phyloP scores from a whole-genome alignment of 805 yeast genomes.

The Cyberlindnera veronae region DNA sequence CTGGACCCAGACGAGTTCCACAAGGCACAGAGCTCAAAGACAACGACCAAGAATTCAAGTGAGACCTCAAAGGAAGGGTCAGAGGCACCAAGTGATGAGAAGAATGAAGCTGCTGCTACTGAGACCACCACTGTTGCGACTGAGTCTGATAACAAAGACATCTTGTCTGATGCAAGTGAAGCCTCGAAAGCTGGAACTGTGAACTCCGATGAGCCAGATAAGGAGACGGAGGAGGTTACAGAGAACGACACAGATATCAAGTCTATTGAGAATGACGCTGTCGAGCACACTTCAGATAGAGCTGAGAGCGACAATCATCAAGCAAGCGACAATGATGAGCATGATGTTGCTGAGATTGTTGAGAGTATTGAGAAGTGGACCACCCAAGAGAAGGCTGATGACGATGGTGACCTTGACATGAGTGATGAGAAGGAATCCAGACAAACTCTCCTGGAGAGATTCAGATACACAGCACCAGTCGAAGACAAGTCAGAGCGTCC shows the following conservation, averaged over 20 bases:
- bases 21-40: not conserved
- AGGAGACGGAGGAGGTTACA: too few species aligned
- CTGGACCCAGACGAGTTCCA: conserved; percentile 14
- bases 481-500: conserved; percentile 1
- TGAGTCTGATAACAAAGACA: not conserved
- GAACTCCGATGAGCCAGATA: too few species aligned
- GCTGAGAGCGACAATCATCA: not conserved
- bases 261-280: not conserved
- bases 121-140: not conserved
- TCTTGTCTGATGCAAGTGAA: not conserved
- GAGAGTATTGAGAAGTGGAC: not conserved
- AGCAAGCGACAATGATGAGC: not conserved
- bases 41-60: not conserved
- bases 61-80: not conserved
- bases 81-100: not conserved
- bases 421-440: not conserved
- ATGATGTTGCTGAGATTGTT: too few species aligned
- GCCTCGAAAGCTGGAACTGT: not conserved
- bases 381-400: not conserved
- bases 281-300: not conserved
- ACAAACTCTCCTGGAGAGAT: not conserved
- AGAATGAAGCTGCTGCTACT: too few species aligned
- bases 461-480: not conserved
- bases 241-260: not conserved
- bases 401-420: not conserved